phyloP scores from a whole-genome alignment of 2,329 filamentous ascomycete species.

The Thielaviopsis ethacetica region DNA sequence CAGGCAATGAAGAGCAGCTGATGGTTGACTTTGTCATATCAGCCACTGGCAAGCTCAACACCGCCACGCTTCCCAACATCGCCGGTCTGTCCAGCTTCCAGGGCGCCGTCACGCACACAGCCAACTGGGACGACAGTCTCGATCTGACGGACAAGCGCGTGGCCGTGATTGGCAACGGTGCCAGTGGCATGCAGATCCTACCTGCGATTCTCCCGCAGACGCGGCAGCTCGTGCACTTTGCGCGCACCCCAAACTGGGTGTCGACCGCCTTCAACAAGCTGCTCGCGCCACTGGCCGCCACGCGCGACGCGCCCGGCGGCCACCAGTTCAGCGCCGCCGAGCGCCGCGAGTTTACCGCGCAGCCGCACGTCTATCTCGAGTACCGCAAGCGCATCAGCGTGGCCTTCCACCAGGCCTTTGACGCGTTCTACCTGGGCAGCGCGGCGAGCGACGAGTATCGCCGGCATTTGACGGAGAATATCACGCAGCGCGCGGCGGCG shows the following conservation, averaged over 20 bases:
- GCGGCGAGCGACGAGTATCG: constrained; percentile 23
- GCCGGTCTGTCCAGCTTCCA: constrained; percentile 32
- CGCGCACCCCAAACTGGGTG: constrained; percentile 19
- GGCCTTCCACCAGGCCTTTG: constrained; percentile 26
- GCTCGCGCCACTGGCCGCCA: constrained; percentile 13
- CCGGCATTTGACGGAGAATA: constrained; percentile 25
- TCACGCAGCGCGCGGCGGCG: constrained; percentile 24
- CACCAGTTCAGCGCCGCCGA: constrained; percentile 21
- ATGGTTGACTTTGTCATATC: constrained; percentile 13
- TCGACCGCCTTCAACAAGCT: constrained; percentile 17
- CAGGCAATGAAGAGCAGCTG: neutral
- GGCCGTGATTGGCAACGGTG: constrained; percentile 36
- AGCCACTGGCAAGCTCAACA: constrained; percentile 18
- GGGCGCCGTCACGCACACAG: constrained; percentile 36
- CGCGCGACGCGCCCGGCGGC: constrained; percentile 3
- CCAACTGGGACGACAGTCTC: constrained; percentile 32
- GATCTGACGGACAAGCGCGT: constrained; percentile 27
- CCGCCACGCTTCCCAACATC: constrained; percentile 29
- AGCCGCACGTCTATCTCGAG: constrained; percentile 24
- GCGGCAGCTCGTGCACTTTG: constrained; percentile 17
- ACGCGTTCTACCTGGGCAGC: constrained; percentile 25
- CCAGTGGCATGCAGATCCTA: constrained; percentile 34
- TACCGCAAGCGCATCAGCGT: constrained; percentile 27
- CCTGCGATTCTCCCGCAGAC: constrained; percentile 24
- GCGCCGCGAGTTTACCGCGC: constrained; percentile 22